Percentiles rank a stretch among this genome's conserved stretches.
These are phyloP conservation scores for Austroboletus niveus DNA, from an alignment of 1,284 basidiomycete species.

Conservation along the genomic window DNA sequence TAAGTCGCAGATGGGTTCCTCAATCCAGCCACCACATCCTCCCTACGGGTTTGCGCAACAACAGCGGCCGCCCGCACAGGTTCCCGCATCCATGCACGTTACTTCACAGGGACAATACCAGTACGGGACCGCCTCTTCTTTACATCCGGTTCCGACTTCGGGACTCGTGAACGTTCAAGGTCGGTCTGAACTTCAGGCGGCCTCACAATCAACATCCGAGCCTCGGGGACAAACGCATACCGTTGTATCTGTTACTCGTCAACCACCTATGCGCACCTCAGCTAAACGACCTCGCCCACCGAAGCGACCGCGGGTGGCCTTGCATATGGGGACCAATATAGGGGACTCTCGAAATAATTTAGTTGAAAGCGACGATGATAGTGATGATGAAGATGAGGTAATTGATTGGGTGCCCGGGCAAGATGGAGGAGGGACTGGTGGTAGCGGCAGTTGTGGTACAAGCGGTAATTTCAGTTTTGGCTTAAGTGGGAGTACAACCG, in stretches of 20 bases:
- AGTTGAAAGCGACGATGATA: constrained; percentile 30
- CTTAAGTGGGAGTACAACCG: not conserved
- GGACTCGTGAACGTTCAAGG: not conserved
- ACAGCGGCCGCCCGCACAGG: constrained; percentile 6
- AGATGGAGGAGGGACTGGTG: not conserved
- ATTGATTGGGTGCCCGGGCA: constrained; percentile 21
- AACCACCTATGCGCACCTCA: constrained; percentile 8
- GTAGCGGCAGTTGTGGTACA: not conserved
- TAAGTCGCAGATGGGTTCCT: constrained; percentile 2
- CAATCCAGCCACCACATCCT: constrained; percentile 6
- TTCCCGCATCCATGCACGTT: not conserved
- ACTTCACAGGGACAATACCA: constrained; percentile 14
- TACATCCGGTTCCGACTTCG: constrained; percentile 4
- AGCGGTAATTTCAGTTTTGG: not conserved
- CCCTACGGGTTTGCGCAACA: constrained; percentile 6
- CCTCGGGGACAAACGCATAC: constrained; percentile 4
- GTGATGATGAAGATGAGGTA: constrained; percentile 31
- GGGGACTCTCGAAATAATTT: constrained; percentile 4
- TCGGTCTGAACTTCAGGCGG: constrained; percentile 6
- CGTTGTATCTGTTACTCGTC: not conserved
- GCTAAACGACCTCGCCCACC: constrained; percentile 21
- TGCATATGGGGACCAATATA: not conserved
- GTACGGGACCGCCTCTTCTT: constrained; percentile 2
- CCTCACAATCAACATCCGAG: not conserved
- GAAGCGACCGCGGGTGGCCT: constrained; percentile 19